phyloP scores from a whole-genome alignment of 352 stramenopile genomes.

The Blastocystis sp. region DNA sequence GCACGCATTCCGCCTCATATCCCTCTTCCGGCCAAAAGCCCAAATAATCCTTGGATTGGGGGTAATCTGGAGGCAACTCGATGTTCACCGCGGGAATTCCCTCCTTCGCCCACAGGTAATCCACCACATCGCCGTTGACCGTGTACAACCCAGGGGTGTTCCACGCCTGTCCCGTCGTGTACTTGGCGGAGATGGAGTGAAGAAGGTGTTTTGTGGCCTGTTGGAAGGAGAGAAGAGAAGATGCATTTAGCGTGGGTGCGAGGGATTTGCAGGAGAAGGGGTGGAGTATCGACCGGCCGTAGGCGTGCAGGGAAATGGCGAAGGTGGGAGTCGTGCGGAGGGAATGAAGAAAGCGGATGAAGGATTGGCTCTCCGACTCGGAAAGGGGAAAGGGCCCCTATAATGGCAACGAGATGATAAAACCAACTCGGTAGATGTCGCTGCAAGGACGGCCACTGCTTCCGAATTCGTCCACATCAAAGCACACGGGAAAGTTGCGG shows the following conservation, averaged over 20 bases:
- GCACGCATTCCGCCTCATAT: neutral
- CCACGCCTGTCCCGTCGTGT: slow-evolving; percentile 59
- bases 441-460: slow-evolving; percentile 24
- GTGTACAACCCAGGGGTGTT: slow-evolving; percentile 38
- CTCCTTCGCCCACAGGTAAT: slow-evolving; percentile 12
- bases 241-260: slow-evolving; percentile 24
- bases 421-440: slow-evolving; percentile 41
- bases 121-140: slow-evolving; percentile 47
- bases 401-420: neutral
- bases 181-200: slow-evolving; percentile 6
- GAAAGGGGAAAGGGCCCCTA: slow-evolving; percentile 33
- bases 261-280: slow-evolving; percentile 48
- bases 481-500: slow-evolving; percentile 62
- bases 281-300: slow-evolving; percentile 49
- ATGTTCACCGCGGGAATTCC: slow-evolving; percentile 33
- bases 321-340: neutral
- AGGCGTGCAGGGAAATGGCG: slow-evolving; percentile 44
- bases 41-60: neutral
- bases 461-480: slow-evolving; percentile 45
- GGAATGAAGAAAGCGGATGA: slow-evolving; percentile 19
- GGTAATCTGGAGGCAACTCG: slow-evolving; percentile 39
- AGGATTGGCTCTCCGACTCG: slow-evolving; percentile 26
- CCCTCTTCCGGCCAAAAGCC: slow-evolving; percentile 11
- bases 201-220: neutral
- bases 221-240: slow-evolving; percentile 22